These are phyloP conservation scores for Myxozyma lipomycoides DNA, from an alignment of 805 yeast species.

Conservation along the genomic window DNA sequence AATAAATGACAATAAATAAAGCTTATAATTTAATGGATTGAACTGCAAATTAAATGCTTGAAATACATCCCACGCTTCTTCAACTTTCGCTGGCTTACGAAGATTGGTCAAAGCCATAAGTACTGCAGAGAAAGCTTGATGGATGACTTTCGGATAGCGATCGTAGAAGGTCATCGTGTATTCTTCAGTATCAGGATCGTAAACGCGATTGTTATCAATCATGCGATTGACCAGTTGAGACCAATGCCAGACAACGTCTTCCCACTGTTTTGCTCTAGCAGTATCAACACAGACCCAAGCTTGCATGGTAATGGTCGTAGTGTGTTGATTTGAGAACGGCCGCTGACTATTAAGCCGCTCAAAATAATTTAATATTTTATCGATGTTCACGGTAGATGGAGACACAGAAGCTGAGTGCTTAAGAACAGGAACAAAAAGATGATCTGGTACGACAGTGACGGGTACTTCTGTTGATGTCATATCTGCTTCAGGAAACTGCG, in stretches of 20 bases:
- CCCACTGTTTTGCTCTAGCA: not conserved
- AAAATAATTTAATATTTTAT: too few species aligned
- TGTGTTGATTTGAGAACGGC: not conserved
- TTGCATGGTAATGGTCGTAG: not conserved
- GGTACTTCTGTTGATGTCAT: not conserved
- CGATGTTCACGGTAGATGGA: not conserved
- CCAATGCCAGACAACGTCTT: not conserved
- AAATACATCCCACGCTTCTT: not conserved
- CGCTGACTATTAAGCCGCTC: not conserved
- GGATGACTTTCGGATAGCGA: not conserved
- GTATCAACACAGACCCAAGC: not conserved
- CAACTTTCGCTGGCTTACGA: not conserved
- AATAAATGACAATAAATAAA: not conserved
- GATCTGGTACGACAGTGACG: not conserved
- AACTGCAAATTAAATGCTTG: not conserved
- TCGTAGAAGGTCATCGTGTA: not conserved
- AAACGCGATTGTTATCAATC: not conserved
- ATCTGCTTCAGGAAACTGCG: not conserved
- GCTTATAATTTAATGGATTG: not conserved
- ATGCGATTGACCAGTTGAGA: not conserved
- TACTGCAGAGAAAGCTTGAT: not conserved
- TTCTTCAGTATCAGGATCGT: not conserved
- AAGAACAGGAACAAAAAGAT: not conserved
- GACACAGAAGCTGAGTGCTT: not conserved
- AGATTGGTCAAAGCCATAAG: not conserved